Evolutionary conservation across 75 land plant genomes (phyloP).

Genomic region (Pinus albicaulis): DNA sequence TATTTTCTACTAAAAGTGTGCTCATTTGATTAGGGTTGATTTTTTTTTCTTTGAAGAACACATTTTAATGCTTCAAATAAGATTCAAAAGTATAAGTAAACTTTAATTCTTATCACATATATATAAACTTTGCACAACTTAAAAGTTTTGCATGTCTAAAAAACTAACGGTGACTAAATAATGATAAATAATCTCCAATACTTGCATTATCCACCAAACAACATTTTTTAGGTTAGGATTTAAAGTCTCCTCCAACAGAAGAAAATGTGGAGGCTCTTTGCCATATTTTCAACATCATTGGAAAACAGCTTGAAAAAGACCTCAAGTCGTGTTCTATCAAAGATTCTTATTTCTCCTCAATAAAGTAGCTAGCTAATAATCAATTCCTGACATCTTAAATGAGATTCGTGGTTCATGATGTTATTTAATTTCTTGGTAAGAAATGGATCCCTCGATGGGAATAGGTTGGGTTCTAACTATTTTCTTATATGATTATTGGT

Average conservation of each 20-base stretch:
- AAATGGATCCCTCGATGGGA: constrained; percentile 90
- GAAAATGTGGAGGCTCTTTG: constrained; percentile 96
- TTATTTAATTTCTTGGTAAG: constrained; percentile 73
- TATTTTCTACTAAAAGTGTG: too few relatives aligned
- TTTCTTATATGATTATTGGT: too few relatives aligned
- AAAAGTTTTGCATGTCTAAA: too few relatives aligned
- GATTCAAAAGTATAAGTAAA: too few relatives aligned
- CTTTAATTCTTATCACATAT: too few relatives aligned
- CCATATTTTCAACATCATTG: constrained; percentile 63
- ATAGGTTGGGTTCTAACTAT: constrained; percentile 54
- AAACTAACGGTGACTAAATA: too few relatives aligned
- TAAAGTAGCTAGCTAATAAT: constrained; percentile 63
- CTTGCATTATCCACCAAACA: too few relatives aligned
- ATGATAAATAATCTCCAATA: too few relatives aligned
- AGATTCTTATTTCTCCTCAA: constrained; percentile 61
- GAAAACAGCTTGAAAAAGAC: constrained; percentile 20
- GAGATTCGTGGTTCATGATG: constrained; percentile 77
- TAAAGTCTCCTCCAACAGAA: constrained; percentile 66
- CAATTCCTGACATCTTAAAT: constrained; percentile 54
- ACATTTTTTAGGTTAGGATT: constrained; percentile 70
- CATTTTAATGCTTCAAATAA: too few relatives aligned
- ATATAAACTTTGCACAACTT: too few relatives aligned
- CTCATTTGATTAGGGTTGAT: too few relatives aligned
- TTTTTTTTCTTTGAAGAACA: too few relatives aligned
- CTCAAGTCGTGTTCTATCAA: constrained; percentile 51